Evolutionary conservation across 805 yeast genomes (phyloP).

Genomic region (Candida silvatica): DNA sequence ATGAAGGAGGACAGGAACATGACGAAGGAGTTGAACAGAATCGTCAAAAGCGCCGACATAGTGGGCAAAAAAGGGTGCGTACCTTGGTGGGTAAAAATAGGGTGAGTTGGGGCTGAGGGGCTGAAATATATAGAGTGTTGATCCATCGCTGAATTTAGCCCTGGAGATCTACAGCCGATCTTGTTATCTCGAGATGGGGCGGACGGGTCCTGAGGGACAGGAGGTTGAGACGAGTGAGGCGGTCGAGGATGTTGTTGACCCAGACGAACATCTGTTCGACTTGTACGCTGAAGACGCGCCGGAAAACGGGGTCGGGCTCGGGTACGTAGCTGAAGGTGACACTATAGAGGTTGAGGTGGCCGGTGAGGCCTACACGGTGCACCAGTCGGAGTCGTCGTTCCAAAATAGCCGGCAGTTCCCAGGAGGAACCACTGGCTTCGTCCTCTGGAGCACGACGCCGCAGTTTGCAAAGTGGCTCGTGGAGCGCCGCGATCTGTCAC

Average conservation of each 20-base stretch:
- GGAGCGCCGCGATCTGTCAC: slow-evolving; percentile 18
- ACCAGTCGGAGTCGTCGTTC: slow-evolving; percentile 26
- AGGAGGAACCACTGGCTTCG: slow-evolving; percentile 51
- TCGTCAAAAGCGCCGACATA: slow-evolving; percentile 12
- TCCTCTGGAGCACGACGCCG: slow-evolving; percentile 49
- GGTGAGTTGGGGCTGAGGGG: too few species aligned
- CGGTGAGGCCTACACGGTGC: slow-evolving; percentile 5
- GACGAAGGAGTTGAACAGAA: slow-evolving; percentile 12
- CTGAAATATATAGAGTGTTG: too few species aligned
- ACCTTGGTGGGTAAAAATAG: too few species aligned
- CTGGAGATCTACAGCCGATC: too few species aligned
- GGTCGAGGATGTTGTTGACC: too few species aligned
- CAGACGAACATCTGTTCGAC: too few species aligned
- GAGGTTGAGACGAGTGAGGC: too few species aligned
- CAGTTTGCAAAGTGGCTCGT: slow-evolving; percentile 44
- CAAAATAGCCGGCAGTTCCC: slow-evolving; percentile 23
- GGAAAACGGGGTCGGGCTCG: neutral
- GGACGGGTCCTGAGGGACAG: too few species aligned
- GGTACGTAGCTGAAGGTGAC: neutral
- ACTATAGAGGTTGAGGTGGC: neutral
- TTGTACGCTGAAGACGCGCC: neutral
- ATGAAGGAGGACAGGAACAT: slow-evolving; percentile 21
- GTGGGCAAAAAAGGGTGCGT: neutral
- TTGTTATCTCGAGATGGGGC: too few species aligned
- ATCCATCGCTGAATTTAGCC: too few species aligned